Percentiles rank a stretch among this genome's conserved stretches.
Conservation (phyloP, 345 rosid species). For the Aquilaria yunnanensis region DNA sequence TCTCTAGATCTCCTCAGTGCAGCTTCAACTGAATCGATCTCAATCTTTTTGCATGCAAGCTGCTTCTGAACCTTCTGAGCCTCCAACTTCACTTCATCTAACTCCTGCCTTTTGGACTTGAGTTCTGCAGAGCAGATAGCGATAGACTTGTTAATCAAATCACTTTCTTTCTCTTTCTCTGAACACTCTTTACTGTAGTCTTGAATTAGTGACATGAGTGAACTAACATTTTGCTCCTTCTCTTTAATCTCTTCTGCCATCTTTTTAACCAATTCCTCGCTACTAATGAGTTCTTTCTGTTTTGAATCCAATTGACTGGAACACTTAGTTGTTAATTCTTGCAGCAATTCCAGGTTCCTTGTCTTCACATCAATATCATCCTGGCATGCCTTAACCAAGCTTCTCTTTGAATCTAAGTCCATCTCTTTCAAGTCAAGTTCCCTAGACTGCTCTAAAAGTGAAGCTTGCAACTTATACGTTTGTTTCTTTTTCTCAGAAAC, state of each 20-base stretch:
- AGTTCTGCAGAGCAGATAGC: constrained; percentile 14
- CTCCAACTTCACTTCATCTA: constrained; percentile 4
- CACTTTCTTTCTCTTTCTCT: constrained; percentile 19
- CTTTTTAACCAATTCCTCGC: background rate
- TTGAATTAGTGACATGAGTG: constrained; percentile 5
- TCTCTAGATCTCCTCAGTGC: constrained; percentile 2
- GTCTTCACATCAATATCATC: constrained; percentile 18
- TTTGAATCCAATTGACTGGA: background rate
- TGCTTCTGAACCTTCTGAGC: background rate
- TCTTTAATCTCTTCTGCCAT: background rate
- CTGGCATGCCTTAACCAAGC: constrained; percentile 15
- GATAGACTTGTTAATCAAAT: constrained; percentile 16
- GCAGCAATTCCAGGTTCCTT: constrained; percentile 11
- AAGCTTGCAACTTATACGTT: background rate
- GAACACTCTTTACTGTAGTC: constrained; percentile 13
- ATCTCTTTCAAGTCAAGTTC: background rate
- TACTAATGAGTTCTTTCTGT: background rate
- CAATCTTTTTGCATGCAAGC: constrained; percentile 15
- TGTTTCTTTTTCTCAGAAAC: constrained; percentile 3
- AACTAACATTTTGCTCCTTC: background rate
- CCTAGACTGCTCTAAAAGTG: background rate
- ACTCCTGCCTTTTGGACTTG: constrained; percentile 10
- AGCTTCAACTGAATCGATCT: constrained; percentile 14
- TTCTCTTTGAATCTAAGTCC: background rate
- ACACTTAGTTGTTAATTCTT: background rate